phyloP scores from a whole-genome alignment of 2,329 filamentous ascomycete genomes.

The Metarhizium anisopliae region DNA sequence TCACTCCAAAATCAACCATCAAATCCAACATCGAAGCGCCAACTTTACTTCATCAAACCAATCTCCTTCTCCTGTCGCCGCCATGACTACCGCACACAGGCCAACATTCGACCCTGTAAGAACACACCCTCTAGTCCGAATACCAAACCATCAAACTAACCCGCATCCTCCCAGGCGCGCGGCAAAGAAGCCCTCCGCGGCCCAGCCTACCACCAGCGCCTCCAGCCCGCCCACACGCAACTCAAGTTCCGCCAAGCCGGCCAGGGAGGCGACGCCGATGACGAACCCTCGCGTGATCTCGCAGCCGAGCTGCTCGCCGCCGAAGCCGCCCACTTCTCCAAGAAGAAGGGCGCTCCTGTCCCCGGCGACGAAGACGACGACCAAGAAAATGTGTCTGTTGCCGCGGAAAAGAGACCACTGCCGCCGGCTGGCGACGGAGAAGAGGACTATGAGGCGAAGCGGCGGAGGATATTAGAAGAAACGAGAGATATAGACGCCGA shows the following conservation, averaged over 20 bases:
- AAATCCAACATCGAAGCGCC: neutral
- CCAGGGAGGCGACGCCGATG: slow-evolving; percentile 70
- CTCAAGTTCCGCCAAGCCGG: slow-evolving; percentile 83
- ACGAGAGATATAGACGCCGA: slow-evolving; percentile 78
- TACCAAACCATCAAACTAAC: neutral
- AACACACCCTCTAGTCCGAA: neutral
- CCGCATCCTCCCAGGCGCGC: slow-evolving; percentile 51
- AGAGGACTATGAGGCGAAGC: slow-evolving; percentile 71
- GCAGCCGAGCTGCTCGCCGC: slow-evolving; percentile 83
- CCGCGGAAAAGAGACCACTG: slow-evolving; percentile 51
- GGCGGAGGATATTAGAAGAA: slow-evolving; percentile 79
- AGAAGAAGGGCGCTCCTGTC: slow-evolving; percentile 53
- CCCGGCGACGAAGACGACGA: slow-evolving; percentile 42
- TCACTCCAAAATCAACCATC: neutral
- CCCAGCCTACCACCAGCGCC: slow-evolving; percentile 90
- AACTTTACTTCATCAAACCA: neutral
- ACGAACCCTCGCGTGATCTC: slow-evolving; percentile 67
- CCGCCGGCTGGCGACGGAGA: slow-evolving; percentile 26
- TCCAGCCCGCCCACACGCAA: slow-evolving; percentile 86
- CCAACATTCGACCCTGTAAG: slow-evolving; percentile 92
- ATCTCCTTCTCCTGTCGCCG: slow-evolving; percentile 3
- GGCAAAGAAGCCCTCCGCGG: slow-evolving; percentile 93
- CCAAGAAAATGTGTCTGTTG: slow-evolving; percentile 23
- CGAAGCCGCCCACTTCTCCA: slow-evolving; percentile 79
- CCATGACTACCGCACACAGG: slow-evolving; percentile 63